A percentile compares a stretch with the other conserved stretches of the same genome.
phyloP scores from a whole-genome alignment of 2,329 filamentous ascomycete species.

The Sphaceloma murrayae region DNA sequence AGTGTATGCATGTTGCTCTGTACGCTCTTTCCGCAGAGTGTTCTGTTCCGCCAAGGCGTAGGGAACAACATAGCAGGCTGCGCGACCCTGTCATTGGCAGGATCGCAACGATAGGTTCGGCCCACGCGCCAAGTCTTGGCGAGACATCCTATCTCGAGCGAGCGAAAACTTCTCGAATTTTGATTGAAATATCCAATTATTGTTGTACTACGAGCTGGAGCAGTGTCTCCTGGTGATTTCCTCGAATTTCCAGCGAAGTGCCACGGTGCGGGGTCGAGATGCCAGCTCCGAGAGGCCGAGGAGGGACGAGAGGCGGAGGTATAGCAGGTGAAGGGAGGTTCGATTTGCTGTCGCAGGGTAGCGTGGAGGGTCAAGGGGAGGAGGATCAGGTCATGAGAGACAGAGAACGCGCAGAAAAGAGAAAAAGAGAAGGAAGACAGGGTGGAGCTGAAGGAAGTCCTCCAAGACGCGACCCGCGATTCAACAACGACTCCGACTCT shows the following conservation, averaged over 20 bases:
- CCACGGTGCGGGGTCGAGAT: conserved; percentile 15
- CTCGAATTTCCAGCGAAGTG: conserved; percentile 10
- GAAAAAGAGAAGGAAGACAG: conserved; percentile 14
- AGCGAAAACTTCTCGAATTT: conserved; percentile 7
- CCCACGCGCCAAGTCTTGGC: no score
- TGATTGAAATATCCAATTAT: conserved; percentile 10
- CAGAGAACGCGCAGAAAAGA: conserved; percentile 11
- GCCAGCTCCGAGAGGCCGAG: conserved; percentile 11
- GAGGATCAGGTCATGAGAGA: background rate
- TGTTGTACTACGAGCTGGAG: conserved; percentile 14
- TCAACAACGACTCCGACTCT: conserved; percentile 11
- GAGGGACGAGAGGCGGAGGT: conserved; percentile 5
- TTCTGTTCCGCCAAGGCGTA: no score
- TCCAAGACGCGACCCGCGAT: conserved; percentile 13
- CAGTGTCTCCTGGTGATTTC: conserved; percentile 13
- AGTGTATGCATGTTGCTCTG: no score
- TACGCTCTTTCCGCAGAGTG: no score
- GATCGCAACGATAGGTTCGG: no score
- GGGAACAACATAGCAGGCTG: no score
- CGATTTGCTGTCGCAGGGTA: background rate
- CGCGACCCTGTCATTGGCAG: no score
- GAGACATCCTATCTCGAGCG: no score
- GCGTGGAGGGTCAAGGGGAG: background rate
- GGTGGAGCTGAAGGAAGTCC: conserved; percentile 10
- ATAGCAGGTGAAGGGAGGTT: conserved; percentile 7